These are phyloP conservation scores for Murraya paniculata DNA, from an alignment of 345 rosid genomes.

Conservation along the genomic window DNA sequence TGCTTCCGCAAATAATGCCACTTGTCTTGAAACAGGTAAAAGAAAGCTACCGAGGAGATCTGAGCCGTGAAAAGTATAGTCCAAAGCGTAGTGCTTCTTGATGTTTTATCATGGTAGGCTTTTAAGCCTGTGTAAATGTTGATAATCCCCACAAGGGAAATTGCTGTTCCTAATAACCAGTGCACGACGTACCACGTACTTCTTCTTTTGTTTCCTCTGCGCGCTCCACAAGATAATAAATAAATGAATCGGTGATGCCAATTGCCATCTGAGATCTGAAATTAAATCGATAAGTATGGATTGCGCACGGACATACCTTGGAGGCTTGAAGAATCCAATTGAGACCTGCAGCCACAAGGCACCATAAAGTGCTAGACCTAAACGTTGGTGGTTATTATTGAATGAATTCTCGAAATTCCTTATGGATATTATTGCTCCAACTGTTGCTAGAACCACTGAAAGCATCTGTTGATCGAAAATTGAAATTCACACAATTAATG, in stretches of 20 bases:
- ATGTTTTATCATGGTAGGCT: constrained; percentile 61
- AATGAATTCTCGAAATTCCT: constrained; percentile 60
- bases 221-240: neutral
- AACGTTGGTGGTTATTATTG: constrained; percentile 57
- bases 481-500: too few species aligned
- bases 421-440: constrained; percentile 58
- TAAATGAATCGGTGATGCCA: too few species aligned
- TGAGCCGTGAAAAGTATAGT: constrained; percentile 70
- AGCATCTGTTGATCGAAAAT: constrained; percentile 34
- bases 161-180: constrained; percentile 75
- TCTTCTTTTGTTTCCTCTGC: constrained; percentile 73
- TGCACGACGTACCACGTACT: constrained; percentile 69
- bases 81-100: constrained; percentile 52
- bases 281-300: too few species aligned
- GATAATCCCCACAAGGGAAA: constrained; percentile 56
- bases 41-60: constrained; percentile 52
- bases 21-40: constrained; percentile 83
- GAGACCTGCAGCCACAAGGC: constrained; percentile 58
- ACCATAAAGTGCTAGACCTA: constrained; percentile 56
- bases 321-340: constrained; percentile 52
- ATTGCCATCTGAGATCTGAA: too few species aligned
- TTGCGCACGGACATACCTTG: constrained; percentile 14
- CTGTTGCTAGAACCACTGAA: constrained; percentile 44
- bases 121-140: constrained; percentile 80
- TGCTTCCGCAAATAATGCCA: constrained; percentile 73